These are phyloP conservation scores for Pseudogymnoascus sp. DNA, from an alignment of 2,329 filamentous ascomycete species.

Conservation along the genomic window DNA sequence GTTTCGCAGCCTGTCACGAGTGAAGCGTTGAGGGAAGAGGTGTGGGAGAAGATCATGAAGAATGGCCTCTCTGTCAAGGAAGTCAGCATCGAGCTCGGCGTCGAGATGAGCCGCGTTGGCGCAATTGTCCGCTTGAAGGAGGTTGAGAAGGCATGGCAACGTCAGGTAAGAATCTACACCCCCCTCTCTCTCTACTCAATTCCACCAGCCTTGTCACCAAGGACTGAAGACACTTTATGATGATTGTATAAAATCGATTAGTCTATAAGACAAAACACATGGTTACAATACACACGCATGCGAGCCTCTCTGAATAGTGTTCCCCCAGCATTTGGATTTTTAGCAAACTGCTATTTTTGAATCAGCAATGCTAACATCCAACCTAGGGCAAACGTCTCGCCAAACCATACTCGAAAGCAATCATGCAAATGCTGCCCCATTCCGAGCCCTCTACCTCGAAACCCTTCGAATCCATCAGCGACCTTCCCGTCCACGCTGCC, in stretches of 20 bases:
- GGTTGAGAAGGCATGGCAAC: slow-evolving; percentile 57
- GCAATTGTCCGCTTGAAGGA: slow-evolving; percentile 63
- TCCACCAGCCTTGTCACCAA: slow-evolving; percentile 14
- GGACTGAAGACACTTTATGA: slow-evolving; percentile 37
- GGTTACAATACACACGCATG: slow-evolving; percentile 76
- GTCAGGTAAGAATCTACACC: slow-evolving; percentile 46
- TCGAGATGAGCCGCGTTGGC: slow-evolving; percentile 62
- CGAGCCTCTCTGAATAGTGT: slow-evolving; percentile 61
- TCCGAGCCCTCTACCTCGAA: slow-evolving; percentile 47
- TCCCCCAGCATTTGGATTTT: slow-evolving; percentile 18
- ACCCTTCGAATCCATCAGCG: slow-evolving; percentile 51
- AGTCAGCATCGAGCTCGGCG: slow-evolving; percentile 54
- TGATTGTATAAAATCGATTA: slow-evolving; percentile 86
- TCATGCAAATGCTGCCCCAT: slow-evolving; percentile 72
- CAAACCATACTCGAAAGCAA: slow-evolving; percentile 64
- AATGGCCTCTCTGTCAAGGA: slow-evolving; percentile 50
- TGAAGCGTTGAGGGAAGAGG: slow-evolving; percentile 55
- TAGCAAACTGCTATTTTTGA: neutral
- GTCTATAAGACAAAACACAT: slow-evolving; percentile 94
- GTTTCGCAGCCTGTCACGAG: slow-evolving; percentile 55
- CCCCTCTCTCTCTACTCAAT: slow-evolving; percentile 18
- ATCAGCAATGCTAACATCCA: slow-evolving; percentile 20
- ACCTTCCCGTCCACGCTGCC: slow-evolving; percentile 53
- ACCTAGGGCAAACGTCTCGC: slow-evolving; percentile 68
- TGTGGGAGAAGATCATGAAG: slow-evolving; percentile 50